phyloP scores from a whole-genome alignment of 2,329 filamentous ascomycete species.

The Aspergillus oerlinghausenensis region DNA sequence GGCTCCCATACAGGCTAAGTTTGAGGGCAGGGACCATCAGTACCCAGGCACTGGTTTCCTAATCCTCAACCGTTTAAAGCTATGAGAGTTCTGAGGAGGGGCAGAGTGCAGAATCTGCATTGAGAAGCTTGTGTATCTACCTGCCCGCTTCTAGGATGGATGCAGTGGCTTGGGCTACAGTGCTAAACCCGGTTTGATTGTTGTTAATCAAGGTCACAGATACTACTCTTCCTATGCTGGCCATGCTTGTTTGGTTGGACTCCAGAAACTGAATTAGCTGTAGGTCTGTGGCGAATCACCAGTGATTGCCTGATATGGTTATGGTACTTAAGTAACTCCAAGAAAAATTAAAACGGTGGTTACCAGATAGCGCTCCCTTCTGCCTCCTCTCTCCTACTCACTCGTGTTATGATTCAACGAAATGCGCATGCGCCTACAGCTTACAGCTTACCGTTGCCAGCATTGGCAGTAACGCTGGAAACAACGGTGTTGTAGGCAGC shows the following conservation, averaged over 20 bases:
- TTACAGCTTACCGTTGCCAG: conserved; percentile 46
- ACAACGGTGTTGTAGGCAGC: conserved; percentile 30
- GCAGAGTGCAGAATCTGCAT: too few relatives aligned
- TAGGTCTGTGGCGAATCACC: background rate
- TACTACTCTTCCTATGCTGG: background rate
- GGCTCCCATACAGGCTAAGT: too few relatives aligned
- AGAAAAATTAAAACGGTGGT: background rate
- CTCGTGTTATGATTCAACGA: background rate
- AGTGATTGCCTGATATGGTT: background rate
- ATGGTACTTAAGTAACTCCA: background rate
- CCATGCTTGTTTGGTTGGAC: background rate
- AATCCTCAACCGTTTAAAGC: too few relatives aligned
- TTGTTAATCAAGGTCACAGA: too few relatives aligned
- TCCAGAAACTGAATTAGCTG: background rate
- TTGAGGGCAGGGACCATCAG: too few relatives aligned
- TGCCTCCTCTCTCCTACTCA: background rate
- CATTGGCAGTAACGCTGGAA: conserved; percentile 35
- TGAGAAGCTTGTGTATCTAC: too few relatives aligned
- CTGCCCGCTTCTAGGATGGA: too few relatives aligned
- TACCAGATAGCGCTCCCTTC: background rate
- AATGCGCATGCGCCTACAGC: conserved; percentile 22
- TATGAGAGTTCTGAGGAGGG: too few relatives aligned
- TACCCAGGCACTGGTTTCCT: too few relatives aligned
- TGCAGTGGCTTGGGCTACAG: too few relatives aligned
- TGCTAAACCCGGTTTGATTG: too few relatives aligned